These are phyloP conservation scores for Astragalus glycyphyllos DNA, from an alignment of 306 rosid species.

Conservation along the genomic window DNA sequence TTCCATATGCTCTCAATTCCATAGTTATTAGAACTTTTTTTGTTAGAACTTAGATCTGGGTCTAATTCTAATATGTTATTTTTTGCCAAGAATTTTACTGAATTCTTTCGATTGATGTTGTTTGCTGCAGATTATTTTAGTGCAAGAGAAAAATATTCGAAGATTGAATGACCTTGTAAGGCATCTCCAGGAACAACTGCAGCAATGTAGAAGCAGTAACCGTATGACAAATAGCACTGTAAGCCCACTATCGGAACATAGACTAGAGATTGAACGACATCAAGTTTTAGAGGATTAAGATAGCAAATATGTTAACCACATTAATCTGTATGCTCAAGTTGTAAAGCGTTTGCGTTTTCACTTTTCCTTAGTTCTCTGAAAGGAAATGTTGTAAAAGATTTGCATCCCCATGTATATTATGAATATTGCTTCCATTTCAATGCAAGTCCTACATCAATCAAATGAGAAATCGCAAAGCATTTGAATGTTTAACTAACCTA, in stretches of 20 bases:
- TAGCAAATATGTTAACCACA: neutral
- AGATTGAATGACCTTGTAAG: constrained; percentile 68
- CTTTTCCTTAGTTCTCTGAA: constrained; percentile 12
- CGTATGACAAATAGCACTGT: constrained; percentile 47
- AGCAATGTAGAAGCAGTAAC: constrained; percentile 57
- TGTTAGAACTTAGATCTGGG: constrained; percentile 25
- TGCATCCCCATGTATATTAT: neutral
- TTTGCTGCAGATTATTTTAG: constrained; percentile 63
- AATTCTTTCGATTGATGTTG: constrained; percentile 13
- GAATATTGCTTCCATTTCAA: neutral
- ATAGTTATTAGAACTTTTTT: neutral
- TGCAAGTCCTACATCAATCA: constrained; percentile 7
- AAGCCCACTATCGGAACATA: constrained; percentile 47
- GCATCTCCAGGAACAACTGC: constrained; percentile 65
- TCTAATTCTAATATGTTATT: neutral
- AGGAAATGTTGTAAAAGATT: constrained; percentile 29
- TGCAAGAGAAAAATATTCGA: constrained; percentile 76
- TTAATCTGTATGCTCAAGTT: constrained; percentile 19
- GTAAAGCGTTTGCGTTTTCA: no score
- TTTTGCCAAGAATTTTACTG: neutral
- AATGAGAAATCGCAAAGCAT: constrained; percentile 29
- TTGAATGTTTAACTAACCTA: constrained; percentile 19
- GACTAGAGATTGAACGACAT: constrained; percentile 53
- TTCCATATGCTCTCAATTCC: neutral
- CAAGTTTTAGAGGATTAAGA: constrained; percentile 55